Evolutionary conservation across 495 filamentous ascomycete genomes (phyloP), one percentile per base, ranked within the genome.

Genomic region (Annulohypoxylon maeteangense): DNA sequence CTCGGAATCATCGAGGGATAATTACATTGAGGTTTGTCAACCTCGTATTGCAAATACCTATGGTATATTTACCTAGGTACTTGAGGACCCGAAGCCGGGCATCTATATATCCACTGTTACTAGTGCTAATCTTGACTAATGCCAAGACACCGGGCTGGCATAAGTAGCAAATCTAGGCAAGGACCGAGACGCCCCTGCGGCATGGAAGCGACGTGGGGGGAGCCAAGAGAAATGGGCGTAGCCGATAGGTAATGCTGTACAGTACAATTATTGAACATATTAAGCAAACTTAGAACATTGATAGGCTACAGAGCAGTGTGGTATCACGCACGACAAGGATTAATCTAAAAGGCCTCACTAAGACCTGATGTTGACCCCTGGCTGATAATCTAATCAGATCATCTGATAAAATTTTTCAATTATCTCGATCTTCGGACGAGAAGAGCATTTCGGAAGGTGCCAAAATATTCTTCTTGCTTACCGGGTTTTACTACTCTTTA

Each of bases 341-440:
- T 22, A 23, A n/a, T 18, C 47, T 29, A 18, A 25, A 34, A 36
- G 6, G 14, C 65, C 61, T 40, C 11, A 14, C 12, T 0, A 40
- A 40, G 36, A 14, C 14, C 14, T 20, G 48, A 31, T 29, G 22
- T n/a, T 11, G n/a, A 62, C 56, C 47, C 53, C 68, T 64, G 51
- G 6, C 45, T 25, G 47, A 29, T 54, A 48, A 68, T 69, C 59
- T 68, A 68, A 72, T 72, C 65, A 65, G 65, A 72, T 68, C 7
- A 72, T 72, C 65, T 65, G 70, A 72, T 72, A 72, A 64, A 68
- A 72, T 60, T 54, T 72, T 68, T 59, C 44, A 14, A 16, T 27
- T 23, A 25, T 61, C 53, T 54, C 59, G 47, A 72, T 68, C 38
- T 23, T 51, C 55, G 64, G 51, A 47, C 8, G 18, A 20, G n/a